These are phyloP conservation scores for Megacollybia marginata DNA, from an alignment of 768 basidiomycete species.

Conservation along the genomic window DNA sequence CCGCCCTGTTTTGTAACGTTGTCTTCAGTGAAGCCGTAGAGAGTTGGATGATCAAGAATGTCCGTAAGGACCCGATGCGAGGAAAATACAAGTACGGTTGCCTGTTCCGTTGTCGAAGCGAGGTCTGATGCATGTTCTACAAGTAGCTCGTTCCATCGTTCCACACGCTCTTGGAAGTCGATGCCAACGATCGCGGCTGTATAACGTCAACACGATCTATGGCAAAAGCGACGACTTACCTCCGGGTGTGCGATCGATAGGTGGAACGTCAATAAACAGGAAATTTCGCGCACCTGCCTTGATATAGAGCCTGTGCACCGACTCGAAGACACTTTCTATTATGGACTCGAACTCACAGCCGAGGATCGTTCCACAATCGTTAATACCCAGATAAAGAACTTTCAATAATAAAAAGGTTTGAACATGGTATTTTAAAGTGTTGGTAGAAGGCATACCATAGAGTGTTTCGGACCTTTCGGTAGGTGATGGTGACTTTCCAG, in stretches of 20 bases:
- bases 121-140: slow-evolving; percentile 15
- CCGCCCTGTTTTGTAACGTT: slow-evolving; percentile 18
- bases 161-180: slow-evolving; percentile 8
- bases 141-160: slow-evolving; percentile 25
- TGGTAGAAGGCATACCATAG: slow-evolving; percentile 3
- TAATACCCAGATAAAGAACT: slow-evolving; percentile 23
- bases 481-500: neutral
- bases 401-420: neutral
- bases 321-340: slow-evolving; percentile 18
- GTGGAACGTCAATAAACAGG: slow-evolving; percentile 29
- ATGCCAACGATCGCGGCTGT: neutral
- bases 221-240: slow-evolving; percentile 14
- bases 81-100: slow-evolving; percentile 26
- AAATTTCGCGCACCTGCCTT: slow-evolving; percentile 27
- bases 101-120: slow-evolving; percentile 10
- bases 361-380: slow-evolving; percentile 28
- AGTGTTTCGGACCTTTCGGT: neutral
- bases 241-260: slow-evolving; percentile 26
- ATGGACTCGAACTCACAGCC: slow-evolving; percentile 19
- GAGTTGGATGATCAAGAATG: slow-evolving; percentile 25
- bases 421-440: slow-evolving; percentile 1
- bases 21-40: slow-evolving; percentile 23
- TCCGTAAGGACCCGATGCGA: slow-evolving; percentile 19
- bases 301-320: slow-evolving; percentile 20
- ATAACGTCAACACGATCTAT: neutral